Evolutionary conservation across 495 filamentous ascomycete genomes (phyloP).

Genomic region (Neurospora sublineolata): DNA sequence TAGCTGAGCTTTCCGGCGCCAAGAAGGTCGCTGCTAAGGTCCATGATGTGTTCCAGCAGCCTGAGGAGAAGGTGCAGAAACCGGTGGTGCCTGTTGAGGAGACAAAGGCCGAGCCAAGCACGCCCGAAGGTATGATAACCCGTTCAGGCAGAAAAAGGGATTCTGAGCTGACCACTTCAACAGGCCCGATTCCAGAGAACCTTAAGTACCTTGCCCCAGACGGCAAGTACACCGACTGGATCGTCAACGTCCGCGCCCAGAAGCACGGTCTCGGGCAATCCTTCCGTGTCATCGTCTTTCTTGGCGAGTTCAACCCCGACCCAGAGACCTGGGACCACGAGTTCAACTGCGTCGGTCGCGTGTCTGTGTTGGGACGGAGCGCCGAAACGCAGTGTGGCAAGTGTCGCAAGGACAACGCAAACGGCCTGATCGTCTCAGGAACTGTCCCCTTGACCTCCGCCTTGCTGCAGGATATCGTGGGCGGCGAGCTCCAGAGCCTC

Average conservation of each 20-base stretch:
- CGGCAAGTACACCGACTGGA: slow-evolving; percentile 32
- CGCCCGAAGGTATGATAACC: neutral
- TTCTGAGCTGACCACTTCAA: neutral
- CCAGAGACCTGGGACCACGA: slow-evolving; percentile 21
- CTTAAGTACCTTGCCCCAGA: slow-evolving; percentile 19
- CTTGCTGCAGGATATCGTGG: slow-evolving; percentile 26
- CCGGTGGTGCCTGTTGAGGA: neutral
- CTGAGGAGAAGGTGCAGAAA: slow-evolving; percentile 1
- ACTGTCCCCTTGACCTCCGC: slow-evolving; percentile 32
- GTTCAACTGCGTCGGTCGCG: slow-evolving; percentile 28
- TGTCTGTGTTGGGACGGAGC: slow-evolving; percentile 26
- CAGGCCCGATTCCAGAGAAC: slow-evolving; percentile 10
- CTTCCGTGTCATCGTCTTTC: slow-evolving; percentile 32
- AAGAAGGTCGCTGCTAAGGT: neutral
- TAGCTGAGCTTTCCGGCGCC: neutral
- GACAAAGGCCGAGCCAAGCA: neutral
- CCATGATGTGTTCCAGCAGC: neutral
- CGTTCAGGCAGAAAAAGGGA: neutral
- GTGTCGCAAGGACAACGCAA: slow-evolving; percentile 19
- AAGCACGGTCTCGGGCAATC: slow-evolving; percentile 31
- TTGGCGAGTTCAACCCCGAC: slow-evolving; percentile 21
- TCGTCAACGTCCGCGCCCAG: slow-evolving; percentile 28
- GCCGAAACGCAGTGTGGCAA: slow-evolving; percentile 22
- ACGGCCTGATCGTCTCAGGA: slow-evolving; percentile 24
- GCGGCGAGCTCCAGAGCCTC: slow-evolving; percentile 16